phyloP scores from a whole-genome alignment of 805 yeast species.

The Candida namnaoensis region DNA sequence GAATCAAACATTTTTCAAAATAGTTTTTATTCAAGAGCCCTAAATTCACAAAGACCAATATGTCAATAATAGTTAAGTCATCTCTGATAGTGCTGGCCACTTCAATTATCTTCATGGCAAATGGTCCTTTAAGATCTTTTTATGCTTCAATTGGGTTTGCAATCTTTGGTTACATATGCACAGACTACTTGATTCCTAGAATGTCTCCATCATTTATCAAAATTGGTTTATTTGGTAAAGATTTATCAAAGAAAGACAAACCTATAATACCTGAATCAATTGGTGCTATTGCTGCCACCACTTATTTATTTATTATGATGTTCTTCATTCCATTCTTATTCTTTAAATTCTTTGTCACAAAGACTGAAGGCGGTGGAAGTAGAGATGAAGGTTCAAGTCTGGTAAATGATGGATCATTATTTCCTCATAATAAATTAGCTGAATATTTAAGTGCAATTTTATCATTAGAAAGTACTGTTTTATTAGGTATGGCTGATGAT shows the following conservation, averaged over 20 bases:
- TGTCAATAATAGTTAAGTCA: neutral
- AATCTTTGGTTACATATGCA: conserved; percentile 54
- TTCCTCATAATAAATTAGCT: conserved; percentile 78
- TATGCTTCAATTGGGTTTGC: conserved; percentile 57
- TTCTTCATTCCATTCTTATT: conserved; percentile 84
- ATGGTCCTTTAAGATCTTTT: conserved; percentile 14
- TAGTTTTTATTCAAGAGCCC: no score
- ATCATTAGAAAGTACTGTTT: conserved; percentile 73
- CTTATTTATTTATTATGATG: conserved; percentile 74
- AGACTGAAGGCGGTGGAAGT: conserved; percentile 51
- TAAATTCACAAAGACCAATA: neutral
- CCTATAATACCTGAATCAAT: conserved; percentile 84
- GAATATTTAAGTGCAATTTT: conserved; percentile 81
- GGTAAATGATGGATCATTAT: conserved; percentile 20
- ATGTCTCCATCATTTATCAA: conserved; percentile 58
- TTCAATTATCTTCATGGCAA: conserved; percentile 10
- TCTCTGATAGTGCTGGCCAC: neutral
- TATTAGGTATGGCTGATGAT: conserved; percentile 90
- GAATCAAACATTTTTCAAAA: no score
- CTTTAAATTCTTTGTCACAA: conserved; percentile 58
- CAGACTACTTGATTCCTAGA: conserved; percentile 57
- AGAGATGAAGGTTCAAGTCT: conserved; percentile 23
- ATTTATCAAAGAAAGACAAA: conserved; percentile 64
- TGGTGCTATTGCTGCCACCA: conserved; percentile 83
- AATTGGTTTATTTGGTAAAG: conserved; percentile 82